These are phyloP conservation scores for Cardamine occulta DNA, from an alignment of 345 rosid genomes.

Conservation along the genomic window DNA sequence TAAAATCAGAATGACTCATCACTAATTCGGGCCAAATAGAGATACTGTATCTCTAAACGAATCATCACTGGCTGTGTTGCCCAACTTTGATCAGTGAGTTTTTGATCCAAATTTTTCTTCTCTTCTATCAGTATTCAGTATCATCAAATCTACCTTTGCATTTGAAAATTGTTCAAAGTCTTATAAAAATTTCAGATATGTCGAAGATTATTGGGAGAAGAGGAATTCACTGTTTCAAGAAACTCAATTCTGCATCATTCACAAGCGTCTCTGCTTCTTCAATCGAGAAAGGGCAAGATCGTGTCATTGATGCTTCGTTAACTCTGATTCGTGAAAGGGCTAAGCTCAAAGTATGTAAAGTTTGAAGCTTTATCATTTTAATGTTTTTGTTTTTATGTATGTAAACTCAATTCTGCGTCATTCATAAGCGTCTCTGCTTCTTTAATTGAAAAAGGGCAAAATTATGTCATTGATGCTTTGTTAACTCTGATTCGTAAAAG, in stretches of 20 bases:
- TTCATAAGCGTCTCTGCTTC: slow-evolving; percentile 58
- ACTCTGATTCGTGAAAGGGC: slow-evolving; percentile 98
- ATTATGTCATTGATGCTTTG: slow-evolving; percentile 91
- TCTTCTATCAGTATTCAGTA: too few species aligned
- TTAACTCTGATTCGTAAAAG: slow-evolving; percentile 97
- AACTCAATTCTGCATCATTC: slow-evolving; percentile 53
- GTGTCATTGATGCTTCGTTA: slow-evolving; percentile 93
- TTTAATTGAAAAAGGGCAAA: slow-evolving; percentile 75
- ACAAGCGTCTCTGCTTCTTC: slow-evolving; percentile 59
- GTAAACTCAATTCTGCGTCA: slow-evolving; percentile 53
- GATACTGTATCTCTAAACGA: not conserved
- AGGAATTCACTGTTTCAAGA: slow-evolving; percentile 64
- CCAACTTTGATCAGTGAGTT: not conserved
- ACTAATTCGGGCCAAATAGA: too few species aligned
- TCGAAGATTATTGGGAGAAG: slow-evolving; percentile 45
- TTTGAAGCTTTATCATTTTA: not conserved
- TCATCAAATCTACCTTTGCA: not conserved
- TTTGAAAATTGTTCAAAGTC: not conserved
- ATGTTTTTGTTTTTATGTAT: not conserved
- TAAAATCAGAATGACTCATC: too few species aligned
- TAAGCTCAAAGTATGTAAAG: slow-evolving; percentile 69
- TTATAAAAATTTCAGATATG: slow-evolving; percentile 49
- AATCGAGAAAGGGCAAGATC: slow-evolving; percentile 81
- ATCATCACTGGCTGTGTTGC: not conserved
- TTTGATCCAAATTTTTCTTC: not conserved